A percentile compares a stretch with the other conserved stretches of the same genome.
Conservation (phyloP, 73 alveolate species). For the Breviolum minutum region DNA sequence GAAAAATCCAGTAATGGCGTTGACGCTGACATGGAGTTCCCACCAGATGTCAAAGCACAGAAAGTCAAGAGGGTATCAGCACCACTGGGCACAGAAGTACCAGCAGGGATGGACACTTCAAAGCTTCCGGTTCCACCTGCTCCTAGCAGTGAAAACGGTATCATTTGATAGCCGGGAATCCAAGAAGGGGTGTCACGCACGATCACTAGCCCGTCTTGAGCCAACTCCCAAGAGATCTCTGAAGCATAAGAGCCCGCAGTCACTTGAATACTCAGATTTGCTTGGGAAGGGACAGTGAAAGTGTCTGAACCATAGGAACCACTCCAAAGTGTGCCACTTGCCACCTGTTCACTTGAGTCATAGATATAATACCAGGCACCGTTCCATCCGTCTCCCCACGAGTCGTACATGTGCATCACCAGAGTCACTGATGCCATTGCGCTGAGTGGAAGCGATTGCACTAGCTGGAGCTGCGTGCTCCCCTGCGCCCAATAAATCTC, state of each 20-base stretch:
- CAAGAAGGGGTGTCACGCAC: not conserved
- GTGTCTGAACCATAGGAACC: slow-evolving; percentile 13
- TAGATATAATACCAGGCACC: slow-evolving; percentile 27
- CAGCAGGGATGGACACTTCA: not conserved
- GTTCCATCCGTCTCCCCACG: slow-evolving; percentile 85
- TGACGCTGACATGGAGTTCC: not conserved
- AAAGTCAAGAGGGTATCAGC: not conserved
- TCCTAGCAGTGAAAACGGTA: not conserved
- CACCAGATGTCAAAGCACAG: not conserved
- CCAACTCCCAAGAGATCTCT: slow-evolving; percentile 24
- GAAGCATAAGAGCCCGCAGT: not conserved
- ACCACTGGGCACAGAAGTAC: slow-evolving; percentile 24
- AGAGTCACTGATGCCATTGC: not conserved
- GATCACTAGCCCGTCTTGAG: not conserved
- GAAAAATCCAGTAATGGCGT: slow-evolving; percentile 5
- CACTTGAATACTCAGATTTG: not conserved
- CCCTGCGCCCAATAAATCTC: slow-evolving; percentile 72
- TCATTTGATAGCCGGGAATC: not conserved
- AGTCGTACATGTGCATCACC: slow-evolving; percentile 58
- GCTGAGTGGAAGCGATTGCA: not conserved
- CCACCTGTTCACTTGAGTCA: not conserved
- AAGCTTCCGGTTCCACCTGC: not conserved
- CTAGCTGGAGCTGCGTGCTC: not conserved
- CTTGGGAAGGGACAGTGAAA: not conserved
- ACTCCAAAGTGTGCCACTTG: not conserved